phyloP scores from a whole-genome alignment of 352 stramenopile genomes.

The Pythium phragmiticola region DNA sequence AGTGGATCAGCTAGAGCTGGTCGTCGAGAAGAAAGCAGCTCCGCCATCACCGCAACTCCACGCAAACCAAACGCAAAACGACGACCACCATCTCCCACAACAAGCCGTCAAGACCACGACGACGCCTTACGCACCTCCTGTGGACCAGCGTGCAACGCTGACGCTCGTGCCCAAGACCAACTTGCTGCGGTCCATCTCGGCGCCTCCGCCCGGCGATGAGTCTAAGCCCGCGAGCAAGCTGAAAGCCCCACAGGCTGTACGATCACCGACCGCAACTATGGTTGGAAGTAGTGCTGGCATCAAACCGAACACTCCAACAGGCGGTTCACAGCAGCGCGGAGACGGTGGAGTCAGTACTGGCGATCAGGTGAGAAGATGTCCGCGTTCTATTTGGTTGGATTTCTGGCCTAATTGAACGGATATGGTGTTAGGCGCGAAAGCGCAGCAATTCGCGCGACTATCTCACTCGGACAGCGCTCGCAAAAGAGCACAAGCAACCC shows the following conservation, averaged over 20 bases:
- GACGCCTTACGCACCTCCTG: constrained; percentile 17
- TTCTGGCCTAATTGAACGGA: neutral
- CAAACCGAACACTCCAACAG: neutral
- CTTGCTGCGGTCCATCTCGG: constrained; percentile 23
- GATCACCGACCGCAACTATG: constrained; percentile 6
- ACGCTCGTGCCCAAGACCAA: constrained; percentile 30
- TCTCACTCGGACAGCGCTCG: neutral
- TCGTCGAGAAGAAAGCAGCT: constrained; percentile 37
- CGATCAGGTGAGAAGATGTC: neutral
- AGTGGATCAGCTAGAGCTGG: constrained; percentile 73
- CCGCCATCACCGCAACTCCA: neutral
- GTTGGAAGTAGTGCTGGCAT: neutral
- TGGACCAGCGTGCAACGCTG: constrained; percentile 31
- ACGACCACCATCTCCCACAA: neutral
- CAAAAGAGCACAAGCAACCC: constrained; percentile 15
- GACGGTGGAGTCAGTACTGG: neutral
- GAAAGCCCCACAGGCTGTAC: constrained; percentile 6
- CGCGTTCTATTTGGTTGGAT: neutral
- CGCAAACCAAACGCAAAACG: neutral
- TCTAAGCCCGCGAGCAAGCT: constrained; percentile 18
- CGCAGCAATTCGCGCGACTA: constrained; percentile 29
- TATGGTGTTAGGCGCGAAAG: constrained; percentile 17
- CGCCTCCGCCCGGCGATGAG: constrained; percentile 10
- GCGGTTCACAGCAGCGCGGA: neutral
- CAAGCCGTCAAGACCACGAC: neutral